Conservation (phyloP, 768 basidiomycete genomes). For the Naganishia vishniacii region DNA sequence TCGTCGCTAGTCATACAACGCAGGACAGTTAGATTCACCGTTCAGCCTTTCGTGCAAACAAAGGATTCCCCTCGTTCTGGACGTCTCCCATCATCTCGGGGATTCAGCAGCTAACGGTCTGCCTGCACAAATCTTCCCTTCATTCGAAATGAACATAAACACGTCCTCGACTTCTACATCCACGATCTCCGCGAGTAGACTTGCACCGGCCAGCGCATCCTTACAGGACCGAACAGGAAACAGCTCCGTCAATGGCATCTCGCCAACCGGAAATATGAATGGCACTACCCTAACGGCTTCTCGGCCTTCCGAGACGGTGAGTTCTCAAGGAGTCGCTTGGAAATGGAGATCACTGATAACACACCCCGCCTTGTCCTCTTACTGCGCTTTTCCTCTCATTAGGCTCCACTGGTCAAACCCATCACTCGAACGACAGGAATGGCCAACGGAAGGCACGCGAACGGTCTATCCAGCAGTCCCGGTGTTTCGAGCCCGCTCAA, state of each 20-base stretch:
- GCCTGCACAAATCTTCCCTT: background rate
- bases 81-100: background rate
- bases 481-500: slow-evolving; percentile 10
- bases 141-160: background rate
- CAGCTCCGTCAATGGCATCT: background rate
- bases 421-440: slow-evolving; percentile 3
- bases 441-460: background rate
- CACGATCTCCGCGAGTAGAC: background rate
- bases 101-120: background rate
- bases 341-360: too few relatives aligned
- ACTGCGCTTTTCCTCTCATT: background rate
- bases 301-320: background rate
- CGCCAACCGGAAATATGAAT: slow-evolving; percentile 5
- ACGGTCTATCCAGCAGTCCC: background rate
- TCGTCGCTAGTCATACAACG: too few relatives aligned
- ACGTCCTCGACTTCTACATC: background rate
- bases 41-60: too few relatives aligned
- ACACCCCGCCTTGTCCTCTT: too few relatives aligned
- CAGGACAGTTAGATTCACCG: too few relatives aligned
- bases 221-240: background rate
- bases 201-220: background rate
- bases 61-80: slow-evolving; percentile 9
- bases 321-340: background rate
- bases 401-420: background rate
- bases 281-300: background rate